Evolutionary conservation across 805 yeast species (phyloP).

Genomic region (Wickerhamiella qilinensis): DNA sequence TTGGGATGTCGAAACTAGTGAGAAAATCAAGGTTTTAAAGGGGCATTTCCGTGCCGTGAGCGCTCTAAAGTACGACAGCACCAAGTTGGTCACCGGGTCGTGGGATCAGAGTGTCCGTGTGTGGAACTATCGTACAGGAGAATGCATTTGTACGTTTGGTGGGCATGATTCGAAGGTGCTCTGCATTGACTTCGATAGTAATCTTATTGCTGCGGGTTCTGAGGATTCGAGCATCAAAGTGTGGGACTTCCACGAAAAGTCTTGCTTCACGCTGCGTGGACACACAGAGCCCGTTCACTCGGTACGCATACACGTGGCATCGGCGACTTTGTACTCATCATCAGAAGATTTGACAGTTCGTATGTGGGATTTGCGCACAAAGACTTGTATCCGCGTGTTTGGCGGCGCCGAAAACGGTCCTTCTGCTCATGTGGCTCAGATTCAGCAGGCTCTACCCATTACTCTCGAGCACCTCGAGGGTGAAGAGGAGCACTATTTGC

Average conservation of each 20-base stretch:
- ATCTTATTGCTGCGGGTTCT: constrained; percentile 79
- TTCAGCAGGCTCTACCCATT: constrained; percentile 80
- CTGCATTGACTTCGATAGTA: constrained; percentile 66
- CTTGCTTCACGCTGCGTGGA: constrained; percentile 85
- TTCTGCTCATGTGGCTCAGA: constrained; percentile 80
- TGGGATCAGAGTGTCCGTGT: constrained; percentile 82
- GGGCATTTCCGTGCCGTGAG: constrained; percentile 89
- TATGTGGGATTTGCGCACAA: constrained; percentile 83
- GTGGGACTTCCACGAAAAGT: constrained; percentile 90
- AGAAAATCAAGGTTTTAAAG: constrained; percentile 52
- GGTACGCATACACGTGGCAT: constrained; percentile 68
- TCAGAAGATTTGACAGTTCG: constrained; percentile 84
- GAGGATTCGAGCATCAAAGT: constrained; percentile 86
- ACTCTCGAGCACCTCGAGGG: constrained; percentile 54
- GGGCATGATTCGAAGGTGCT: constrained; percentile 83
- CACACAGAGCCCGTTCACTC: constrained; percentile 86
- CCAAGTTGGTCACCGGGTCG: constrained; percentile 83
- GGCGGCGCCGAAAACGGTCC: constrained; percentile 39
- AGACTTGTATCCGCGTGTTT: constrained; percentile 63
- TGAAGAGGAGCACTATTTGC: constrained; percentile 14
- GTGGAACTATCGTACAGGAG: constrained; percentile 92
- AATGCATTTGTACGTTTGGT: constrained; percentile 81
- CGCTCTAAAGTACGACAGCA: constrained; percentile 70
- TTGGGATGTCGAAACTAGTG: constrained; percentile 82
- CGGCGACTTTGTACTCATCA: constrained; percentile 69